Conservation (phyloP, 2,329 filamentous ascomycete species). For the Thermothelomyces thermophilus region DNA sequence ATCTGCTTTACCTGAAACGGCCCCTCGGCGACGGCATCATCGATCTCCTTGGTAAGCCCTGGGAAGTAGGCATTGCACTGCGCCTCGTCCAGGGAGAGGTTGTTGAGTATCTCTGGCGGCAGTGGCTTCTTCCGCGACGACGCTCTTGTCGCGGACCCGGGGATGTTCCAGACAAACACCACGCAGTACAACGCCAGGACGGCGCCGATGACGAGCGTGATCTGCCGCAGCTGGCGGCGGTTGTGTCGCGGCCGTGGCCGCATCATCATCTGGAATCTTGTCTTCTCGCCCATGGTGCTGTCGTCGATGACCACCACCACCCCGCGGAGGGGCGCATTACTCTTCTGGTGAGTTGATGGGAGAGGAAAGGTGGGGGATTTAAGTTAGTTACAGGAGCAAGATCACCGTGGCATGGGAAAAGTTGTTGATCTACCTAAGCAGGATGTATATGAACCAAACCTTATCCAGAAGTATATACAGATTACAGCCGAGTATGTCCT, state of each 20-base stretch:
- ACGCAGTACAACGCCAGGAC: constrained; percentile 25
- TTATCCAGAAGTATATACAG: neutral
- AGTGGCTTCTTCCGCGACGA: neutral
- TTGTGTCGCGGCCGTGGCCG: constrained; percentile 16
- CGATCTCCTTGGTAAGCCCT: constrained; percentile 40
- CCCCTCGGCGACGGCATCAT: constrained; percentile 38
- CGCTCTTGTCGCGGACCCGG: neutral
- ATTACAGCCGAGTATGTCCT: too few species aligned
- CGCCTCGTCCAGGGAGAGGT: constrained; percentile 35
- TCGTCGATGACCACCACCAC: neutral
- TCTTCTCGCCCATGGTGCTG: constrained; percentile 8
- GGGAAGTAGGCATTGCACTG: constrained; percentile 42
- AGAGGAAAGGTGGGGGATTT: neutral
- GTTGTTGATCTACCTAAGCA: neutral
- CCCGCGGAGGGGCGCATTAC: constrained; percentile 4
- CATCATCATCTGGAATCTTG: constrained; percentile 10
- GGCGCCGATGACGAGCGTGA: constrained; percentile 18
- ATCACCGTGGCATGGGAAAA: neutral
- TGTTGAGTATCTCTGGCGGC: constrained; percentile 26
- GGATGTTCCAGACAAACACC: constrained; percentile 19
- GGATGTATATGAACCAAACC: neutral
- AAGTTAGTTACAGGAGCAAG: neutral
- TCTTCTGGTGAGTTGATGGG: too few species aligned
- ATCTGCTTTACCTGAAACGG: constrained; percentile 36
- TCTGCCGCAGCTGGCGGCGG: constrained; percentile 22